A percentile compares a stretch with the other conserved stretches of the same genome.
Conservation (phyloP, 305 asterid genomes). For the Solanum aculeatissimum region DNA sequence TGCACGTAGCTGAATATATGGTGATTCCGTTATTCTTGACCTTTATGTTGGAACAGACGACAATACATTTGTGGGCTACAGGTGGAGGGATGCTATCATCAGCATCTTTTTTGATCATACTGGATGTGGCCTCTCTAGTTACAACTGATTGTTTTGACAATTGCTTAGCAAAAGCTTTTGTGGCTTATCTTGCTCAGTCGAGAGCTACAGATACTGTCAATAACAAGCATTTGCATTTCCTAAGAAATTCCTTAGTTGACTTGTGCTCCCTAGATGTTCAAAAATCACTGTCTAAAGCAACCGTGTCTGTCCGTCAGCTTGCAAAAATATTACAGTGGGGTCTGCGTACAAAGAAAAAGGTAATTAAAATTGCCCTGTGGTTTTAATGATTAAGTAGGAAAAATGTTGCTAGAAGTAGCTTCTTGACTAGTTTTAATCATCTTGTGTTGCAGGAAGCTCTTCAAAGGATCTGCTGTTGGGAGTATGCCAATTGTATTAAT, state of each 20-base stretch:
- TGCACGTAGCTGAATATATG: not conserved
- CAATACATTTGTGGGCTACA: conserved; percentile 86
- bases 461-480: conserved; percentile 76
- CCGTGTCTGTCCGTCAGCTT: conserved; percentile 55
- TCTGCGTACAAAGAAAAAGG: conserved; percentile 68
- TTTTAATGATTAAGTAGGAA: not conserved
- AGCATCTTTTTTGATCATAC: conserved; percentile 46
- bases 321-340: conserved; percentile 58
- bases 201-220: conserved; percentile 49
- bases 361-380: conserved; percentile 3
- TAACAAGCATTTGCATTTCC: conserved; percentile 46
- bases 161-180: conserved; percentile 57
- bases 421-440: not conserved
- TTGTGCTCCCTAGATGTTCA: conserved; percentile 67
- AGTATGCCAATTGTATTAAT: conserved; percentile 65
- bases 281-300: conserved; percentile 51
- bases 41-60: conserved; percentile 38
- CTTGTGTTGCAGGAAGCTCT: conserved; percentile 57
- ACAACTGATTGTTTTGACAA: conserved; percentile 40
- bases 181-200: conserved; percentile 49
- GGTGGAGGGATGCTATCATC: conserved; percentile 56
- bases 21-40: not conserved
- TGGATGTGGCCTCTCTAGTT: conserved; percentile 42
- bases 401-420: not conserved
- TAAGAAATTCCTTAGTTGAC: conserved; percentile 60